Evolutionary conservation across 306 rosid species (phyloP).

Genomic region (Cucumis cinereus): DNA sequence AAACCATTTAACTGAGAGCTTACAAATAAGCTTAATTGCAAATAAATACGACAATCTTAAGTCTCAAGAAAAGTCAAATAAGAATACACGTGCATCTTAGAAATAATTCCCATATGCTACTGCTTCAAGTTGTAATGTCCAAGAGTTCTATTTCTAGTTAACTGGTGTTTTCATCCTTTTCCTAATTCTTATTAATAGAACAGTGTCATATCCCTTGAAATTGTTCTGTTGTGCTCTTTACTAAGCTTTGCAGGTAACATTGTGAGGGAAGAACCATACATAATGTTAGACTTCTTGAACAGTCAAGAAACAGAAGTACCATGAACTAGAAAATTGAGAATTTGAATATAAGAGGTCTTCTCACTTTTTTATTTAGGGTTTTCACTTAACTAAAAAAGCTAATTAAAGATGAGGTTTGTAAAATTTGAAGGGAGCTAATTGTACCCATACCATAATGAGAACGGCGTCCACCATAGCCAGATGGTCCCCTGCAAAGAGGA

Average conservation of each 20-base stretch:
- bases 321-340: background rate
- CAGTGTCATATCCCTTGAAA: too few species aligned
- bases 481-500: slow-evolving; percentile 48
- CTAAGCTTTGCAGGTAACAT: too few species aligned
- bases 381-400: background rate
- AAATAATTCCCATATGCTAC: background rate
- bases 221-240: too few species aligned
- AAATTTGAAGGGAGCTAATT: background rate
- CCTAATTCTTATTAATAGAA: too few species aligned
- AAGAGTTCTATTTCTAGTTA: too few species aligned
- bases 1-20: background rate
- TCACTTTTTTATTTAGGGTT: background rate
- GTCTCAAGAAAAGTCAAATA: background rate
- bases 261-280: too few species aligned
- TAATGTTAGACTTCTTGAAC: background rate
- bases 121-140: background rate
- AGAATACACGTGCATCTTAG: background rate
- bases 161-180: too few species aligned
- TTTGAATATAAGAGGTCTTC: background rate
- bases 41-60: background rate
- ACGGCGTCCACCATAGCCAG: slow-evolving; percentile 49
- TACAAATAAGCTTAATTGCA: background rate
- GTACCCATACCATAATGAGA: slow-evolving; percentile 63
- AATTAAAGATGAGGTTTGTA: background rate
- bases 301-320: background rate